These are phyloP conservation scores for Moniliophthora roreri DNA, from an alignment of 1,284 basidiomycete genomes.

Conservation along the genomic window DNA sequence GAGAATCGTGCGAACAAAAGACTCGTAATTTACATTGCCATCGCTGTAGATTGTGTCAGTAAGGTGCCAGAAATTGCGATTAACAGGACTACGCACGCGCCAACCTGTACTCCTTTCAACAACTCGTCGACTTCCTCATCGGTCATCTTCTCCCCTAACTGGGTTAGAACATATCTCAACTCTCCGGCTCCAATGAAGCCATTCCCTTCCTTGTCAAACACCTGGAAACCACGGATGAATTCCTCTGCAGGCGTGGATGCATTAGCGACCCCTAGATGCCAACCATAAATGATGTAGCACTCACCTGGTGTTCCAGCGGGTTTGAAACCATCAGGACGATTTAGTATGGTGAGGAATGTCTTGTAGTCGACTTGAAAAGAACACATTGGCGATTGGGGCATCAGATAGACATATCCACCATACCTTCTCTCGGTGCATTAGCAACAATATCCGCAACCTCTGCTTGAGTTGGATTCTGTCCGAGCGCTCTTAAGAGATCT, in stretches of 20 bases:
- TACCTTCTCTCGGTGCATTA: slow-evolving; percentile 76
- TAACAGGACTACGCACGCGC: slow-evolving; percentile 61
- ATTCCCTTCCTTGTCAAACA: slow-evolving; percentile 98
- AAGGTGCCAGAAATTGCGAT: background rate
- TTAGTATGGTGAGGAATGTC: slow-evolving; percentile 88
- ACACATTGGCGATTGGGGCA: background rate
- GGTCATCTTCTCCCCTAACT: slow-evolving; percentile 95
- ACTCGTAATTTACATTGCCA: slow-evolving; percentile 97
- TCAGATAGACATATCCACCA: slow-evolving; percentile 23
- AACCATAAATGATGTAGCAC: slow-evolving; percentile 21
- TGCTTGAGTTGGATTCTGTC: slow-evolving; percentile 98
- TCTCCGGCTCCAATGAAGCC: slow-evolving; percentile 94
- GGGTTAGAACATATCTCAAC: slow-evolving; percentile 93
- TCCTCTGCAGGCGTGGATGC: slow-evolving; percentile 79
- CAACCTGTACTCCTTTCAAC: slow-evolving; percentile 91
- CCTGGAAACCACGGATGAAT: slow-evolving; percentile 98
- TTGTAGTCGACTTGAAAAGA: slow-evolving; percentile 77
- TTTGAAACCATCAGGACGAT: slow-evolving; percentile 96
- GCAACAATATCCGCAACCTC: slow-evolving; percentile 87
- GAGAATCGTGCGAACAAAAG: slow-evolving; percentile 90
- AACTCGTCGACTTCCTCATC: slow-evolving; percentile 99
- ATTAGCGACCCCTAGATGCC: background rate
- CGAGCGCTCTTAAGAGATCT: slow-evolving; percentile 93
- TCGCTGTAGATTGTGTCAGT: slow-evolving; percentile 56
- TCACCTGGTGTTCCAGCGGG: slow-evolving; percentile 89